Evolutionary conservation across 495 filamentous ascomycete genomes (phyloP).

Genomic region (Geoglossum glabrum): DNA sequence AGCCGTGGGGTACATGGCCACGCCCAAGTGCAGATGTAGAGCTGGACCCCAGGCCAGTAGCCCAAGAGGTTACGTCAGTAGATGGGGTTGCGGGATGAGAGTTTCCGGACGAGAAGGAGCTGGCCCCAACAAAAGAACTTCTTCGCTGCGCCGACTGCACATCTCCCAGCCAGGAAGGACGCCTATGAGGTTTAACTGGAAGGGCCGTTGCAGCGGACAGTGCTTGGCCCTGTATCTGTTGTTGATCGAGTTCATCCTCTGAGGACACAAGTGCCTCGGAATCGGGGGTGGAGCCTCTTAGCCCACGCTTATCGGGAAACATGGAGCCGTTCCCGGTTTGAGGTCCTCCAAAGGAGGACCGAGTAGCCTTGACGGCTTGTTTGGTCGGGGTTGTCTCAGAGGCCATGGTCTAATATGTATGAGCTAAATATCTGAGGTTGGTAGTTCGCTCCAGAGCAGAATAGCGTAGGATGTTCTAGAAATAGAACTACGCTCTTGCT

Average conservation of each 20-base stretch:
- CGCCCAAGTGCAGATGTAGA: slow-evolving; percentile 39
- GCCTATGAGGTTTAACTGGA: slow-evolving; percentile 18
- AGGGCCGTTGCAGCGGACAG: slow-evolving; percentile 19
- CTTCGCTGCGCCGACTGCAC: slow-evolving; percentile 26
- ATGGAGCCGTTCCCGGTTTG: slow-evolving; percentile 32
- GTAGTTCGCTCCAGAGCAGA: background rate
- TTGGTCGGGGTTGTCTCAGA: background rate
- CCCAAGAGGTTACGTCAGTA: slow-evolving; percentile 51
- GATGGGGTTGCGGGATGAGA: slow-evolving; percentile 60
- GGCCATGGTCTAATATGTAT: background rate
- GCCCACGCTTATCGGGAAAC: slow-evolving; percentile 45
- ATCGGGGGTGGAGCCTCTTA: slow-evolving; percentile 69
- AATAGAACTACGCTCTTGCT: background rate
- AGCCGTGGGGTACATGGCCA: slow-evolving; percentile 16
- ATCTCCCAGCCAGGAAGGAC: slow-evolving; percentile 36
- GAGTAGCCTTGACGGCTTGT: background rate
- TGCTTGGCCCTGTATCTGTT: slow-evolving; percentile 22
- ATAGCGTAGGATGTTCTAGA: background rate
- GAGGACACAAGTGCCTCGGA: slow-evolving; percentile 85
- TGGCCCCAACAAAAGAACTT: slow-evolving; percentile 24
- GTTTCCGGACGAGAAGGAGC: slow-evolving; percentile 50
- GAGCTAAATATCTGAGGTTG: background rate
- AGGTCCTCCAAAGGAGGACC: background rate
- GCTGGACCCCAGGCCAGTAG: slow-evolving; percentile 27
- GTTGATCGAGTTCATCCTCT: slow-evolving; percentile 60